phyloP scores from a whole-genome alignment of 2,329 filamentous ascomycete species.

The Venturia carpophila region DNA sequence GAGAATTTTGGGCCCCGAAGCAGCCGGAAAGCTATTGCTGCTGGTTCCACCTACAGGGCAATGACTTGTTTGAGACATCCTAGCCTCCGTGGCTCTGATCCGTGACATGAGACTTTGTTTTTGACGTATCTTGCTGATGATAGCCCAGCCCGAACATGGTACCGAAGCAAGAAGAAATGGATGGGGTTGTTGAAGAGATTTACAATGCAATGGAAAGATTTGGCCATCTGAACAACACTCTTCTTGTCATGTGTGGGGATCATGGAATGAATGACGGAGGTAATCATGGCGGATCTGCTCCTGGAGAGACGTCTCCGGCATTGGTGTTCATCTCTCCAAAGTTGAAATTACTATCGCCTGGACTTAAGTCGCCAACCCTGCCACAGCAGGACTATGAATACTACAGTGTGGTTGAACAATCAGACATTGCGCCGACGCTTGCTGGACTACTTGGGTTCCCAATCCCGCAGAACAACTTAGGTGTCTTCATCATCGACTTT shows the following conservation, averaged over 20 bases:
- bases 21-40: background rate
- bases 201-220: slow-evolving; percentile 66
- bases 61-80: background rate
- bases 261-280: slow-evolving; percentile 99
- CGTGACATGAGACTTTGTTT: background rate
- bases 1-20: background rate
- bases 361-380: slow-evolving; percentile 45
- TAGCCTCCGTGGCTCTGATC: background rate
- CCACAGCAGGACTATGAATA: slow-evolving; percentile 68
- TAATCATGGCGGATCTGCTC: slow-evolving; percentile 89
- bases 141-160: slow-evolving; percentile 70
- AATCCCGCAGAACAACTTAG: slow-evolving; percentile 80
- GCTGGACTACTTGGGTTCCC: slow-evolving; percentile 82
- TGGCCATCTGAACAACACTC: slow-evolving; percentile 63
- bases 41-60: background rate
- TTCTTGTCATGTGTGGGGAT: slow-evolving; percentile 83
- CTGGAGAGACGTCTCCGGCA: slow-evolving; percentile 89
- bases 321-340: slow-evolving; percentile 87
- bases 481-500: slow-evolving; percentile 74
- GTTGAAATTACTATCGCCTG: slow-evolving; percentile 49
- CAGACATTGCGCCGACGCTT: slow-evolving; percentile 84
- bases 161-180: slow-evolving; percentile 92
- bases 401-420: slow-evolving; percentile 82
- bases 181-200: slow-evolving; percentile 66
- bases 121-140: background rate